Base-by-base conservation (phyloP, 331 rosid genomes). In the Acacia concinna region DNA sequence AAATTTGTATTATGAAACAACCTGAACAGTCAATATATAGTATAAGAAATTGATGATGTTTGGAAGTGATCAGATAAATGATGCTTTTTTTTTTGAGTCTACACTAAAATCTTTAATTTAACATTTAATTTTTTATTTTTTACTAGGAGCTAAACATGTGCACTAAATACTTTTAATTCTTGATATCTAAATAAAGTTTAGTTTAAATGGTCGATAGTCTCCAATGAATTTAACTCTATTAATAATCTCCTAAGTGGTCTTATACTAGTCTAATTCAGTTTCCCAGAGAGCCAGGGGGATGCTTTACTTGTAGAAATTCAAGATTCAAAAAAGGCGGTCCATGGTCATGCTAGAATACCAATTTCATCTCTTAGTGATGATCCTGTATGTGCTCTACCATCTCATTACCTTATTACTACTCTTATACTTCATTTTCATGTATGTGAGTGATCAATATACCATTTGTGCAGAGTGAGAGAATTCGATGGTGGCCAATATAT, bases 401-500 rank as follows among this genome's bases (percentile, higher is more conserved):
- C 71, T 38, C 68, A 28, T 66, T 11, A 35, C 32, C 40, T 49
- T 43, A 52, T 72, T 57, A 44, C 54, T 68, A n/a, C n/a, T 74
- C 31, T 32, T 79, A 43, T 73, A 15, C 46, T 52, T 44, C 25
- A 8, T 47, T 40, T 41, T 69, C 73, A 74, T 76, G 57, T 49
- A 74, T 76, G 57, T 49, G 51, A 75, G 41, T 63, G 72, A 82
- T 69, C 62, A 75, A 65, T 43, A 56, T 62, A 56, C 76, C 73
- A 27, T 85, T 60, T 18, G 77, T 87, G 82, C 86, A 95, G 99
- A 81, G 81, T 85, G 98, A 95, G 68, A 89, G 82, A 82, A 83
- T 90, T 77, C 90, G 89, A 44, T 93, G 99, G 99, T 95, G 99
- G 99, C 92, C 96, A 64, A 84, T 95, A 70, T 90, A 87, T 88